Conservation (phyloP, 495 filamentous ascomycete species). For the Trichoderma reesei region DNA sequence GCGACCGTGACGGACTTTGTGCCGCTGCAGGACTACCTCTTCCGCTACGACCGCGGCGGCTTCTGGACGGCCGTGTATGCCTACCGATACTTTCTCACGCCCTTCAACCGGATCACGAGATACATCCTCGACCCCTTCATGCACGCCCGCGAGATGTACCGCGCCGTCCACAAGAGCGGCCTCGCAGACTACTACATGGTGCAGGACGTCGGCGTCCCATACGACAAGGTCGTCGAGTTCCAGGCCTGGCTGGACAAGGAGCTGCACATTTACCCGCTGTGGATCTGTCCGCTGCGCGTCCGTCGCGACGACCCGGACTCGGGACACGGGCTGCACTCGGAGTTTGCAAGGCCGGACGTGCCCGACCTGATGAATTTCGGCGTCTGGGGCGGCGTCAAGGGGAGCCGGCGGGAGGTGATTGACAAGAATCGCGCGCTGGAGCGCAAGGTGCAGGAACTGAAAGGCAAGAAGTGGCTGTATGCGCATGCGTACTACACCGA, state of each 20-base stretch:
- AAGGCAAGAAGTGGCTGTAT: conserved; percentile 48
- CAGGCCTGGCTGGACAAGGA: conserved; percentile 29
- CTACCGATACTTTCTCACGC: conserved; percentile 40
- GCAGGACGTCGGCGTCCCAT: conserved; percentile 46
- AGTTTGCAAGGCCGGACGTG: conserved; percentile 21
- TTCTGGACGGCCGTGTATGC: conserved; percentile 49
- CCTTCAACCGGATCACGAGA: conserved; percentile 44
- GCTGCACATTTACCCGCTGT: conserved; percentile 42
- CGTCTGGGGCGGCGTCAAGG: conserved; percentile 33
- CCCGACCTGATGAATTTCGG: conserved; percentile 38
- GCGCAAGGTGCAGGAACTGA: conserved; percentile 42
- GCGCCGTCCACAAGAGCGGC: conserved; percentile 42
- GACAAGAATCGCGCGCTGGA: conserved; percentile 51
- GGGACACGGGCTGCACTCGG: conserved; percentile 27
- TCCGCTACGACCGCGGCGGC: conserved; percentile 51
- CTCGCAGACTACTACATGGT: conserved; percentile 38
- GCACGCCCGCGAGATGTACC: conserved; percentile 50
- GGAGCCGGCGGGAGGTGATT: conserved; percentile 26
- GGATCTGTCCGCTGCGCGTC: conserved; percentile 44
- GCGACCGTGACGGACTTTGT: conserved; percentile 21
- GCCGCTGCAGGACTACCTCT: conserved; percentile 46
- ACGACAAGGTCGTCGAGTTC: conserved; percentile 30
- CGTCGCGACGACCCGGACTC: conserved; percentile 26
- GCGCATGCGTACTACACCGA: conserved; percentile 46
- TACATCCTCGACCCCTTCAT: conserved; percentile 42